Conservation (phyloP, 2,329 filamentous ascomycete species). For the Xylaria digitata region DNA sequence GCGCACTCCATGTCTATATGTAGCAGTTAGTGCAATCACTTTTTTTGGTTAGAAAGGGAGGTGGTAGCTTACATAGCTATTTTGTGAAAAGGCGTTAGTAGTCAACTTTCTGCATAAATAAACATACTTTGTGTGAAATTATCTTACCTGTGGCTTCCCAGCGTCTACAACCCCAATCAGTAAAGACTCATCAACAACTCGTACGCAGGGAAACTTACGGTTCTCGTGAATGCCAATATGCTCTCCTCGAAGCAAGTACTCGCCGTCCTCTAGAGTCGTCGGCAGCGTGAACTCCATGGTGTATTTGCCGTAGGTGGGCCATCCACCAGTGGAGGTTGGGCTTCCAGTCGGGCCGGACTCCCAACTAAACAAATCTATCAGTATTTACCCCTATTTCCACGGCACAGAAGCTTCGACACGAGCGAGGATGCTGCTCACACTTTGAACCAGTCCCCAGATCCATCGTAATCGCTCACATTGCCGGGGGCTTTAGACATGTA, state of each 20-base stretch:
- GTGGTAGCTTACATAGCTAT: conserved; percentile 29
- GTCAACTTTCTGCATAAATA: not conserved
- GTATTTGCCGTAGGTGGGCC: conserved; percentile 54
- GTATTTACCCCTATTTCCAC: not conserved
- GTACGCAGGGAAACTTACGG: conserved; percentile 34
- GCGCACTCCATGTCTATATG: conserved; percentile 44
- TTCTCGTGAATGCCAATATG: conserved; percentile 60
- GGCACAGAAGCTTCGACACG: not conserved
- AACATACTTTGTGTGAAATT: not conserved
- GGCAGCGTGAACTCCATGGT: conserved; percentile 58
- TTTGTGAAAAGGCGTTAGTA: not conserved
- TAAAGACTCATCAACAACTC: not conserved
- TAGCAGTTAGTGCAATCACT: conserved; percentile 15
- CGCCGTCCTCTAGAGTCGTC: conserved; percentile 54
- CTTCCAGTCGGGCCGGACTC: conserved; percentile 49
- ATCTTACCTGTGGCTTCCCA: conserved; percentile 46
- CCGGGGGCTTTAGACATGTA: conserved; percentile 59
- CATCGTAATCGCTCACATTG: conserved; percentile 58
- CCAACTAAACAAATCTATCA: conserved; percentile 35
- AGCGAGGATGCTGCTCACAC: conserved; percentile 46
- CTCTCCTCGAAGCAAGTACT: conserved; percentile 59
- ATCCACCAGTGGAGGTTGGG: conserved; percentile 43
- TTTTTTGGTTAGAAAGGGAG: not conserved
- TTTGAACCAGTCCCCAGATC: conserved; percentile 58
- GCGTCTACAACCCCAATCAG: conserved; percentile 43